Conservation (phyloP, 352 stramenopile species). For the Phytophthora litchii region DNA sequence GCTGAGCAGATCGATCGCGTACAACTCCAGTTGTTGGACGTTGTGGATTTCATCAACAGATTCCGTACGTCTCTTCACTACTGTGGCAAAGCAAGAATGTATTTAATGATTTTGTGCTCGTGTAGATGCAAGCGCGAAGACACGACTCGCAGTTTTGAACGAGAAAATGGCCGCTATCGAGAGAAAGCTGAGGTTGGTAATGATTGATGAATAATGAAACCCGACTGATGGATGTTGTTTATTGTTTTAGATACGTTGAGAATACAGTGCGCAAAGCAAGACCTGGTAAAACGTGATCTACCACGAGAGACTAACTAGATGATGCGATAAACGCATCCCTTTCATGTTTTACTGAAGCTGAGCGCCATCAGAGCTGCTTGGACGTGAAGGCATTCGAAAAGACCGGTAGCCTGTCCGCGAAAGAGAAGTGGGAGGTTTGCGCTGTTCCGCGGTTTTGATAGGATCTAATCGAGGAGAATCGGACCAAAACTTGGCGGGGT, state of each 20-base stretch:
- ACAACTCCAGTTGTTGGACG: conserved; percentile 57
- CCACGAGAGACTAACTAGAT: not conserved
- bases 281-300: too few species aligned
- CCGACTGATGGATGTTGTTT: not conserved
- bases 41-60: conserved; percentile 68
- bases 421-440: conserved; percentile 50
- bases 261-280: conserved; percentile 34
- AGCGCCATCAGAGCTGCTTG: conserved; percentile 20
- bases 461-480: conserved; percentile 54
- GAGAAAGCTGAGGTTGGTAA: conserved; percentile 44
- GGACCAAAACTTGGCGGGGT: conserved; percentile 21
- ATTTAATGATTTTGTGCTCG: too few species aligned
- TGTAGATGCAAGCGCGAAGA: conserved; percentile 53
- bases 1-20: conserved; percentile 51
- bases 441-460: conserved; percentile 54
- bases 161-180: conserved; percentile 55
- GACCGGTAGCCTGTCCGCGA: conserved; percentile 54
- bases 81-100: too few species aligned
- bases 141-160: conserved; percentile 43
- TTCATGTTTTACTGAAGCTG: conserved; percentile 8
- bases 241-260: conserved; percentile 42
- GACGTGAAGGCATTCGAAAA: conserved; percentile 55
- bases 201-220: not conserved
- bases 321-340: not conserved
- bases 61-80: conserved; percentile 45